phyloP scores from a whole-genome alignment of 1,284 basidiomycete genomes.

The Hymenochaete sp. region DNA sequence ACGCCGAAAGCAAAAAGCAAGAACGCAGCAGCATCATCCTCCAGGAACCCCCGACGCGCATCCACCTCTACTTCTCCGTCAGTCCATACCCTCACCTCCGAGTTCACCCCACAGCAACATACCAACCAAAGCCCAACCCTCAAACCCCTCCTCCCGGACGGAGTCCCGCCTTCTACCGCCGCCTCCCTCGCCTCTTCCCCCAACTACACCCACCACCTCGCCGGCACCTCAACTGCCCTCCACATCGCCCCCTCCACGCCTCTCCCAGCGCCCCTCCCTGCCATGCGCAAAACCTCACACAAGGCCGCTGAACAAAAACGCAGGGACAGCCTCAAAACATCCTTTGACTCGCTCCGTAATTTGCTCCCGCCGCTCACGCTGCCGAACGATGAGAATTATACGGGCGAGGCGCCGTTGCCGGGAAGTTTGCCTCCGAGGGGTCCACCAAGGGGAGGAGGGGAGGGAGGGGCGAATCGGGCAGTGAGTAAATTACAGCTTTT shows the following conservation, averaged over 20 bases:
- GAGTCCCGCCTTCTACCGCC: constrained; percentile 18
- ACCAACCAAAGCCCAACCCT: constrained; percentile 47
- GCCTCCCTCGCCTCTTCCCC: constrained; percentile 22
- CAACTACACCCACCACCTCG: constrained; percentile 22
- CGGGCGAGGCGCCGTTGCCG: constrained; percentile 61
- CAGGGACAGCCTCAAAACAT: constrained; percentile 90
- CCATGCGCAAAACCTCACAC: constrained; percentile 81
- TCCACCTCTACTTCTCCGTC: constrained; percentile 18
- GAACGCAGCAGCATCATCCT: constrained; percentile 26
- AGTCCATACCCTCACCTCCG: not conserved
- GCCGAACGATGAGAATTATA: constrained; percentile 56
- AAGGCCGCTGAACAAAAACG: constrained; percentile 97
- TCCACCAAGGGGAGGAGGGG: constrained; percentile 76
- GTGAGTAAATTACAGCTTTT: constrained; percentile 92
- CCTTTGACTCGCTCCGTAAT: constrained; percentile 87
- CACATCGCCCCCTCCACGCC: constrained; percentile 21
- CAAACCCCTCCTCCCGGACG: constrained; percentile 63
- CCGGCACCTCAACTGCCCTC: constrained; percentile 19
- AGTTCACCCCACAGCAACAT: not conserved
- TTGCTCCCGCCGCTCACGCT: constrained; percentile 85
- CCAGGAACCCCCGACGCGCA: constrained; percentile 20
- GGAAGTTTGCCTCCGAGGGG: constrained; percentile 81
- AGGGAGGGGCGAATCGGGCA: constrained; percentile 87
- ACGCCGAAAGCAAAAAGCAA: constrained; percentile 20
- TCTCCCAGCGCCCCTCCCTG: constrained; percentile 26